Evolutionary conservation across 805 yeast species (phyloP), one percentile per base, ranked within the genome.

Genomic region (Pichia kluyveri): DNA sequence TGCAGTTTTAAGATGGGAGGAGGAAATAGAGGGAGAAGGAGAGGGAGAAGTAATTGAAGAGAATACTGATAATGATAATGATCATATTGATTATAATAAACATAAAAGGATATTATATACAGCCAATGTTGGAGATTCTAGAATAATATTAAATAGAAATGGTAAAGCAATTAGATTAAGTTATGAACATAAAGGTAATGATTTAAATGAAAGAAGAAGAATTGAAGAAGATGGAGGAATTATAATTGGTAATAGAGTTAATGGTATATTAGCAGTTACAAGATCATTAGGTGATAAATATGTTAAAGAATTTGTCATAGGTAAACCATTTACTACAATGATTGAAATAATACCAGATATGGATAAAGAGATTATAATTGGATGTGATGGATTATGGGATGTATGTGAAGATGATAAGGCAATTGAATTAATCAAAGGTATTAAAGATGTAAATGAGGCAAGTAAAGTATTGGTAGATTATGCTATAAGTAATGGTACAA

Each of bases 351-450:
- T 73, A 26, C 65, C 65, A 1, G 70, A 68, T 11, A 23, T 23
- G 3, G 96, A 90, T 62, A 84, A 84, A 56, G 87, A 86, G 60
- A 64, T 91, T 59, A 89, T 91, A 44, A 69, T 91, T 50, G 98
- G 97, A 0, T 93, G 98, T 64, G 99, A 91, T 65, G 99, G 99
- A 0, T 69, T 91, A 11, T 91, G 98, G 98, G 99, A 91, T 63
- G 97, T 91, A 5, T 75, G 90, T 45, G 73, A 81, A 9, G 99
- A 93, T 61, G 84, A 79, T 54, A 77, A 78, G 48, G 98, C 98
- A 0, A 86, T 93, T 49, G 82, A 82, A 48, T 63, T 83, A 55
- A 82, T 87, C 5, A 69, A 72, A 43, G 72, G 73, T 39, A 68
- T 77, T 12, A 47, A 58, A 9, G 80, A 82, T 56, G 83, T 93